Conservation (phyloP, 768 basidiomycete species). For the Rhodotorula toruloides region DNA sequence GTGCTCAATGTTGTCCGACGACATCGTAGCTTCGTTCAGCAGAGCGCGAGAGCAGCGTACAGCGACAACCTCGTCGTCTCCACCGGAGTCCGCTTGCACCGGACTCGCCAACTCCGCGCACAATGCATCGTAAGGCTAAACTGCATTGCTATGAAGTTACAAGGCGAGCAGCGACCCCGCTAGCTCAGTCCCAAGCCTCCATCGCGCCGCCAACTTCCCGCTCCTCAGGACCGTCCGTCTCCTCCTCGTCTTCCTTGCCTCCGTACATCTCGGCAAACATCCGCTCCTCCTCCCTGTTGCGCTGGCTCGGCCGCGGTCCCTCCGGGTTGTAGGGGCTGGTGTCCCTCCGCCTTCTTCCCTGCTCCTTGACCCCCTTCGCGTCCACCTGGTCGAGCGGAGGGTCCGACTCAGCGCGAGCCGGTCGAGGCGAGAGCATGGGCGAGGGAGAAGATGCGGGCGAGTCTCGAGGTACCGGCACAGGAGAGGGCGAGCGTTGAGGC, state of each 20-base stretch:
- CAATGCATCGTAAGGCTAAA: too few relatives aligned
- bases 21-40: neutral
- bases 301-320: conserved; percentile 26
- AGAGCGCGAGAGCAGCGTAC: neutral
- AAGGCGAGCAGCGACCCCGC: too few relatives aligned
- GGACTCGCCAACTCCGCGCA: too few relatives aligned
- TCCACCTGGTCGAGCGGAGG: neutral
- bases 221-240: neutral
- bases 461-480: neutral
- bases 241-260: conserved; percentile 6
- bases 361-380: neutral
- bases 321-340: neutral
- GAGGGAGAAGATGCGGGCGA: neutral
- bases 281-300: conserved; percentile 24
- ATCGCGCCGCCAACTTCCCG: neutral
- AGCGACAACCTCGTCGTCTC: neutral
- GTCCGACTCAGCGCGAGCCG: too few relatives aligned
- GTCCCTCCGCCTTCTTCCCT: neutral
- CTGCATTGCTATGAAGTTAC: too few relatives aligned
- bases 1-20: conserved; percentile 65
- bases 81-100: neutral
- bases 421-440: neutral
- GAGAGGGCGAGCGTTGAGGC: neutral
- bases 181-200: too few relatives aligned
- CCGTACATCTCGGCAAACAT: conserved; percentile 5